Conservation (phyloP, 805 yeast species). For the Pichia sporocuriosa region DNA sequence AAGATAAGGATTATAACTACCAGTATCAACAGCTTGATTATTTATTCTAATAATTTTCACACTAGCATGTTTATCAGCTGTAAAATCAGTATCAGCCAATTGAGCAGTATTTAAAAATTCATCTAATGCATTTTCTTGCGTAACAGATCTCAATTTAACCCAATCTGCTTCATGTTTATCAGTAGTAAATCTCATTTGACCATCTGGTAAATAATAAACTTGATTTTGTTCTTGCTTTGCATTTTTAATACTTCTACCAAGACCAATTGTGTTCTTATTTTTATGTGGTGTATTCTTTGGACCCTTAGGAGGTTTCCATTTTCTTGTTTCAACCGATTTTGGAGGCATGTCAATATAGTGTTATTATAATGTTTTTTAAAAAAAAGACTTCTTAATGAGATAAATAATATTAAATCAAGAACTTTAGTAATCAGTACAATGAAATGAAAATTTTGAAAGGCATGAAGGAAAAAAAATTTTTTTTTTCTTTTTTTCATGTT, state of each 20-base stretch:
- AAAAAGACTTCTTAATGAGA: not conserved
- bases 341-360: slow-evolving; percentile 10
- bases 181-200: slow-evolving; percentile 84
- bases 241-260: slow-evolving; percentile 78
- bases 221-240: slow-evolving; percentile 64
- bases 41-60: slow-evolving; percentile 80
- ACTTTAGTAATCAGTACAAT: not conserved
- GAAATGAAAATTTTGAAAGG: not conserved
- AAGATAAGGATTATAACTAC: slow-evolving; percentile 46
- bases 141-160: slow-evolving; percentile 88
- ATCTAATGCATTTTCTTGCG: slow-evolving; percentile 89
- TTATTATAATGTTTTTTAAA: not conserved
- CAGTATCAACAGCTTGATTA: slow-evolving; percentile 58
- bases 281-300: slow-evolving; percentile 85
- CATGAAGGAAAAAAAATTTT: not conserved
- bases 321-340: slow-evolving; percentile 40
- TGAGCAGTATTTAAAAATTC: slow-evolving; percentile 95
- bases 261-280: slow-evolving; percentile 76
- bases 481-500: too few relatives aligned
- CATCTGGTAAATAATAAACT: slow-evolving; percentile 71
- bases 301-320: slow-evolving; percentile 86
- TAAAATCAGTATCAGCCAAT: slow-evolving; percentile 91
- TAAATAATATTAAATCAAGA: not conserved
- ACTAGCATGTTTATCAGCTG: slow-evolving; percentile 80
- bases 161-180: slow-evolving; percentile 78